Evolutionary conservation across 257 asterid genomes (phyloP), one percentile per base, ranked within the genome.

Genomic region (Forsythia suspensa): DNA sequence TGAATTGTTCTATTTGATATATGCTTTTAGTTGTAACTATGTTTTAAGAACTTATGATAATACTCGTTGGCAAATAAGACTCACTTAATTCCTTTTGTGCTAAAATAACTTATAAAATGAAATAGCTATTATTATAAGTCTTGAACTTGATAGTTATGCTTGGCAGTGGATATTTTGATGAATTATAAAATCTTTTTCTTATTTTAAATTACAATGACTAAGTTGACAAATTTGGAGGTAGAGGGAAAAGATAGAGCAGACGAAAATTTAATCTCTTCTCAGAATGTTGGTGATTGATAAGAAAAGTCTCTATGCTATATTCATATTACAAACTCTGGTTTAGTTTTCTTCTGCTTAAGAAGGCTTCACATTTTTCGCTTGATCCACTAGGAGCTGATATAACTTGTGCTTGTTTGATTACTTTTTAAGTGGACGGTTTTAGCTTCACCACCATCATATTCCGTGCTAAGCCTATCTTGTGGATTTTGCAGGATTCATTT

Each of bases 401-500:
- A n/a, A 9, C 36, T 51, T 40, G 16, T 70, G 52, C 40, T 18
- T 63, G 38, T 24, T 16, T 80, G 24, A 24, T 76, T 72, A 40
- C 70, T 68, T 76, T 51, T 71, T 41, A 72, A 72, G 44, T 71
- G 15, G 61, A 74, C 51, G 48, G 72, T 69, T 24, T 86, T 38
- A 18, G 48, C 79, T 72, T 20, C 43, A 24, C 52, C 80, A 71
- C 38, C 48, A 77, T 74, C 71, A 65, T 69, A 44, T 41, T 4
- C 38, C 69, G 46, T 76, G 55, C 79, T 63, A 29, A 20, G 18
- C 78, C 79, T 67, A 18, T 71, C 77, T 24, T 69, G 52, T 77
- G 40, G 66, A 55, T 65, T 81, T 75, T 82, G 81, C 84, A 80
- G 85, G 88, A 34, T 65, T 52, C 51, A 15, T 41, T 72, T 61